These are phyloP conservation scores for Pseudogymnoascus sp. DNA, from an alignment of 2,329 filamentous ascomycete genomes.

Conservation along the genomic window DNA sequence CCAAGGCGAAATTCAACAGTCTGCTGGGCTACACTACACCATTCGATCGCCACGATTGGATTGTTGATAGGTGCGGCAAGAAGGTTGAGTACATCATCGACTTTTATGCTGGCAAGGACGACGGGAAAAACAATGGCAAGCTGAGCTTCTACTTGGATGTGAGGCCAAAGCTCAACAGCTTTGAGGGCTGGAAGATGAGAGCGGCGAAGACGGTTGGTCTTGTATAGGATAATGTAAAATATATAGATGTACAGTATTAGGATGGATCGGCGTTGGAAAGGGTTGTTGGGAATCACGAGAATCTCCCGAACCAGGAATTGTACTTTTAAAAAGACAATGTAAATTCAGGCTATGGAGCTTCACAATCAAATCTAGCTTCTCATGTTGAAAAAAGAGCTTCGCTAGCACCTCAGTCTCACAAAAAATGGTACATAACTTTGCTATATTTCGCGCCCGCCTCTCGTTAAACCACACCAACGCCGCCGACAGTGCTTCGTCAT, in stretches of 20 bases:
- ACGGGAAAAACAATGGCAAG: constrained; percentile 34
- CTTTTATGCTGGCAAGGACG: constrained; percentile 72
- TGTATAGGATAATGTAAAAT: constrained; percentile 29
- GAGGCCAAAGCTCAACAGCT: constrained; percentile 59
- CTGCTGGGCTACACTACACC: constrained; percentile 82
- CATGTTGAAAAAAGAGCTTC: constrained; percentile 2
- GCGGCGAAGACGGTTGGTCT: constrained; percentile 44
- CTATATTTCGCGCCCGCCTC: background rate
- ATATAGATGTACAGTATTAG: background rate
- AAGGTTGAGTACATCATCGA: constrained; percentile 94
- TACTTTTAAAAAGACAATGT: background rate
- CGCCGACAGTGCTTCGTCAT: constrained; percentile 6
- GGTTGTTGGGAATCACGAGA: background rate
- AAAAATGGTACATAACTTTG: background rate
- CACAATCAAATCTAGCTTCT: constrained; percentile 5
- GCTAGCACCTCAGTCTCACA: background rate
- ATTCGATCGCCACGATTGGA: constrained; percentile 96
- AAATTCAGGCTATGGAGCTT: constrained; percentile 8
- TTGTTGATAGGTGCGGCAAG: constrained; percentile 82
- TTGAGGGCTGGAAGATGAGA: constrained; percentile 63
- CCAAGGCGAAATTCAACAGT: constrained; percentile 74
- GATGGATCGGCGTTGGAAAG: background rate
- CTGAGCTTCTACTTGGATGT: constrained; percentile 62
- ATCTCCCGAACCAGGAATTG: constrained; percentile 3
- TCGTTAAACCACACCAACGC: background rate